Conservation (phyloP, 352 stramenopile genomes). For the Phytophthora megakarya region DNA sequence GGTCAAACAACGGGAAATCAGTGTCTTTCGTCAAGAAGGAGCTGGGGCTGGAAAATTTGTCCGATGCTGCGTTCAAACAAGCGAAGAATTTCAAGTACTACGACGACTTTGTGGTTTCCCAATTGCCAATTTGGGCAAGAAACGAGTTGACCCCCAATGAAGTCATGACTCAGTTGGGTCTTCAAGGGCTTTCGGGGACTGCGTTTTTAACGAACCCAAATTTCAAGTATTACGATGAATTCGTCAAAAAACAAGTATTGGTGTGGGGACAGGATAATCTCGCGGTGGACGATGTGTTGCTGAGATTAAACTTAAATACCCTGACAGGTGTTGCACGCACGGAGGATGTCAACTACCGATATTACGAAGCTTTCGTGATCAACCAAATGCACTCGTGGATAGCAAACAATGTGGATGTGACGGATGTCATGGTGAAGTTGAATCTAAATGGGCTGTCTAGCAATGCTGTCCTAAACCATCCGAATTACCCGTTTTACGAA, state of each 20-base stretch:
- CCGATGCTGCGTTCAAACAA: not conserved
- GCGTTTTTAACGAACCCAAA: not conserved
- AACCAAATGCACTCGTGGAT: constrained; percentile 10
- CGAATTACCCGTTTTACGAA: constrained; percentile 25
- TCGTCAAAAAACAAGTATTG: not conserved
- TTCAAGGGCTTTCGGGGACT: not conserved
- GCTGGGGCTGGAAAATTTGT: not conserved
- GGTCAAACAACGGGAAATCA: constrained; percentile 12
- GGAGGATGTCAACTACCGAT: constrained; percentile 15
- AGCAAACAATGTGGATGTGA: not conserved
- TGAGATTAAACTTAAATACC: constrained; percentile 6
- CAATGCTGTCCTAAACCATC: not conserved
- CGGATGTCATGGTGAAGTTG: constrained; percentile 14
- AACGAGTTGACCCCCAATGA: constrained; percentile 8
- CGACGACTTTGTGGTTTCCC: constrained; percentile 17
- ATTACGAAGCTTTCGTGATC: constrained; percentile 13
- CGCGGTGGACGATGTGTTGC: not conserved
- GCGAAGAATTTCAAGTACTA: constrained; percentile 14
- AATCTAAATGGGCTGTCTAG: constrained; percentile 8
- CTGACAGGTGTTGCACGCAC: not conserved
- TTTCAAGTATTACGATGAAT: constrained; percentile 25
- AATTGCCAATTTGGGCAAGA: constrained; percentile 19
- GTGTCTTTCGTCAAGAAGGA: constrained; percentile 11
- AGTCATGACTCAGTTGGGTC: not conserved
- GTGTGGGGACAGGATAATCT: constrained; percentile 3